Evolutionary conservation across 257 asterid genomes (phyloP).

Genomic region (Buddleja alternifolia): DNA sequence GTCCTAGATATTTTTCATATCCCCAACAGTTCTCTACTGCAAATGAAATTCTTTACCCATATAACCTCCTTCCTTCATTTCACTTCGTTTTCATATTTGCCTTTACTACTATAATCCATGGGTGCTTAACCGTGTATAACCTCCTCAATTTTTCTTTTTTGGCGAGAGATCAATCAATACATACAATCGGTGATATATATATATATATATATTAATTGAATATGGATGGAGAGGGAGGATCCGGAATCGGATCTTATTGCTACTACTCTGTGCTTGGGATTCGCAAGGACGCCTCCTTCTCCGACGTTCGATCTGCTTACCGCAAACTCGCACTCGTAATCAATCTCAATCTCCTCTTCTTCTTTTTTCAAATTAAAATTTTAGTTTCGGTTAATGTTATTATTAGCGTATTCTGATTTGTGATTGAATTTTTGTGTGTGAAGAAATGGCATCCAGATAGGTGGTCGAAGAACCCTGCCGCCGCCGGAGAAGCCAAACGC

Average conservation of each 20-base stretch:
- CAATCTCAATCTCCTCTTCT: not conserved
- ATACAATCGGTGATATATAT: no score
- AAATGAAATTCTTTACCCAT: no score
- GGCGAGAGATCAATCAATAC: no score
- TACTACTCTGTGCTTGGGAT: slow-evolving; percentile 81
- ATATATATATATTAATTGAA: no score
- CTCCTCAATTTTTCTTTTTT: no score
- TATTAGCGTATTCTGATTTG: not conserved
- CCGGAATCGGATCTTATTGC: slow-evolving; percentile 52
- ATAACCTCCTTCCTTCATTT: no score
- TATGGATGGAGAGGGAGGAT: slow-evolving; percentile 77
- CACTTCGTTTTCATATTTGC: not conserved
- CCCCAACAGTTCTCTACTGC: no score
- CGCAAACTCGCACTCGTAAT: slow-evolving; percentile 84
- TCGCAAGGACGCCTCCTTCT: slow-evolving; percentile 75
- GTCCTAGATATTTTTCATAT: slow-evolving; percentile 51
- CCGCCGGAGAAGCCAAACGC: slow-evolving; percentile 72
- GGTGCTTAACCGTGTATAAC: not conserved
- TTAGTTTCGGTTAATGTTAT: no score
- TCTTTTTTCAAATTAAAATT: not conserved
- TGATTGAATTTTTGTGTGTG: not conserved
- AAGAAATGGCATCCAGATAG: slow-evolving; percentile 88
- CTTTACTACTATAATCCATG: not conserved
- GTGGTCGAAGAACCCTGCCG: slow-evolving; percentile 70
- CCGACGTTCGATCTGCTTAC: slow-evolving; percentile 85